Percentiles rank a stretch among this genome's conserved stretches.
Evolutionary conservation across 2,329 filamentous ascomycete genomes (phyloP).

Genomic region (Sphaerulina vaccinii): DNA sequence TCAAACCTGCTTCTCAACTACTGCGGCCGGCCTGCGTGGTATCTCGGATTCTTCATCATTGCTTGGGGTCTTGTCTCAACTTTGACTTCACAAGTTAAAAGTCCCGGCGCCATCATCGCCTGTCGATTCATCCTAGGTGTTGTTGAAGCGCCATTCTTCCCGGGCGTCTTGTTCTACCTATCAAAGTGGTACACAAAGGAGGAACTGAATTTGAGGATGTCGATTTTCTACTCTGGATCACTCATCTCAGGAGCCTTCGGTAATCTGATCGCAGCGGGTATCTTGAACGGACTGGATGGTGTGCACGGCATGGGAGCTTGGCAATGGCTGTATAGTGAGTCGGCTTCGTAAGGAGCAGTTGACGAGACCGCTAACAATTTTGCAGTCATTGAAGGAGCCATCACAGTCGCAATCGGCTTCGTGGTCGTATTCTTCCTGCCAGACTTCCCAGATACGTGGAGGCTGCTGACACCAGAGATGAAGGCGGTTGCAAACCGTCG

Average conservation of each 20-base stretch:
- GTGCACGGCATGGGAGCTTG: slow-evolving; percentile 58
- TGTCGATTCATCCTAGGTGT: slow-evolving; percentile 64
- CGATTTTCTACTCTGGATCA: slow-evolving; percentile 65
- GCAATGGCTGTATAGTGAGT: slow-evolving; percentile 38
- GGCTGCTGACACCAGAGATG: slow-evolving; percentile 45
- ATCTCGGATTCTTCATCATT: slow-evolving; percentile 70
- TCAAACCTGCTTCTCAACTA: slow-evolving; percentile 76
- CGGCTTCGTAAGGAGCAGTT: too few species aligned
- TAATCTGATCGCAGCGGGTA: slow-evolving; percentile 59
- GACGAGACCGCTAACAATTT: slow-evolving; percentile 32
- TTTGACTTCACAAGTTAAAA: slow-evolving; percentile 33
- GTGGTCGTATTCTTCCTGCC: slow-evolving; percentile 42
- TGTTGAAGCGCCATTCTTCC: slow-evolving; percentile 51
- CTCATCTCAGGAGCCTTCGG: slow-evolving; percentile 72
- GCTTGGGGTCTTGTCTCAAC: slow-evolving; percentile 70
- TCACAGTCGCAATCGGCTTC: slow-evolving; percentile 31
- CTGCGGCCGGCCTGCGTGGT: slow-evolving; percentile 60
- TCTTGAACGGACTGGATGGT: slow-evolving; percentile 64
- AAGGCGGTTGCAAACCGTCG: slow-evolving; percentile 49
- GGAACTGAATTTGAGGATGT: slow-evolving; percentile 65
- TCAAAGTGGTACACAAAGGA: slow-evolving; percentile 68
- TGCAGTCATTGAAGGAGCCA: slow-evolving; percentile 41
- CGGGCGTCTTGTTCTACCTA: slow-evolving; percentile 57
- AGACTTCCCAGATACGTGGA: slow-evolving; percentile 51
- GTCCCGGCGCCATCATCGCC: slow-evolving; percentile 32